These are phyloP conservation scores for Fusarium abutilonis DNA, from an alignment of 2,329 filamentous ascomycete genomes.

Conservation along the genomic window DNA sequence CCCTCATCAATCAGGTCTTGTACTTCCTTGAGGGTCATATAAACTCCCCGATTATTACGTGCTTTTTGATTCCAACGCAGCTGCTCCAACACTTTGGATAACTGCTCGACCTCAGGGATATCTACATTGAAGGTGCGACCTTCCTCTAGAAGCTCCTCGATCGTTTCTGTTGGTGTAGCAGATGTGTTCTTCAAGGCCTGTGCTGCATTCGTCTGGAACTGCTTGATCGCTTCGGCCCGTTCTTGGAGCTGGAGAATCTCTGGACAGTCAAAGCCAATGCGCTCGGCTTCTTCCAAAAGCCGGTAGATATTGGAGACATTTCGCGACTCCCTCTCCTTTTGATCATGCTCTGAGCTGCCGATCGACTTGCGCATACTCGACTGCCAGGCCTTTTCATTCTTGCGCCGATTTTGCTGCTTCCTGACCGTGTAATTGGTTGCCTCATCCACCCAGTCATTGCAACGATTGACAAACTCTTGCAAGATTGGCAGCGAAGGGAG, in stretches of 20 bases:
- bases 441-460: constrained; percentile 98
- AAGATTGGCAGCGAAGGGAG: constrained; percentile 84
- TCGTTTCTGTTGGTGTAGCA: constrained; percentile 72
- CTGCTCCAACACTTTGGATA: constrained; percentile 84
- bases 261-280: constrained; percentile 90
- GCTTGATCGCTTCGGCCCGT: constrained; percentile 82
- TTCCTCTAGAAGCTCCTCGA: constrained; percentile 90
- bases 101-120: constrained; percentile 83
- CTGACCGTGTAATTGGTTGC: constrained; percentile 95
- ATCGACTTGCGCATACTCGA: constrained; percentile 77
- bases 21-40: constrained; percentile 81
- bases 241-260: constrained; percentile 89
- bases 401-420: constrained; percentile 96
- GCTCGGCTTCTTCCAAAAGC: constrained; percentile 83
- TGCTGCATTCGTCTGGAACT: constrained; percentile 82
- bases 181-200: constrained; percentile 73
- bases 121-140: constrained; percentile 91
- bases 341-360: constrained; percentile 64
- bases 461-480: constrained; percentile 90
- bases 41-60: constrained; percentile 68
- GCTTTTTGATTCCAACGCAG: constrained; percentile 89
- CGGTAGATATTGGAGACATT: constrained; percentile 89
- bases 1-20: constrained; percentile 81
- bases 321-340: constrained; percentile 85
- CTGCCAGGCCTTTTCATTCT: constrained; percentile 89